phyloP scores from a whole-genome alignment of 1,139 yeast genomes.

The Tardiomyces depauwii region DNA sequence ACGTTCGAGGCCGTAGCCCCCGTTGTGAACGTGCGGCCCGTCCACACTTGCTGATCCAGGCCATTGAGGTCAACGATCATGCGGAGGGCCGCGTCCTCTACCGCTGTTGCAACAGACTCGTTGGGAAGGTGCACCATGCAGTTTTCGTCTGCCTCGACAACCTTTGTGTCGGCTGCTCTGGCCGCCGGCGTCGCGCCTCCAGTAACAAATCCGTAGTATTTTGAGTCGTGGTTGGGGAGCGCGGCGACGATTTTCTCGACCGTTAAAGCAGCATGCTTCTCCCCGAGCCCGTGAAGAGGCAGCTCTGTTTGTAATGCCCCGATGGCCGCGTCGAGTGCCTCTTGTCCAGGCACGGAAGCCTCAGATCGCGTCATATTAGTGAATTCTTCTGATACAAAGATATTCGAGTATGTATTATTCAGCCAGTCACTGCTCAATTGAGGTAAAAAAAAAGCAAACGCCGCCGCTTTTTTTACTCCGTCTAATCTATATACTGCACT shows the following conservation, averaged over 20 bases:
- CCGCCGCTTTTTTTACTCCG: too few species aligned
- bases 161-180: constrained; percentile 16
- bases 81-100: constrained; percentile 14
- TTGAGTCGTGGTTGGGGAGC: constrained; percentile 5
- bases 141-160: constrained; percentile 15
- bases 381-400: too few species aligned
- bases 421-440: too few species aligned
- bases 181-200: constrained; percentile 22
- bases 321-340: neutral
- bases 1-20: constrained; percentile 21
- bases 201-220: constrained; percentile 20
- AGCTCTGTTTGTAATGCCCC: neutral
- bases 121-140: constrained; percentile 12
- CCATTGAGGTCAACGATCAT: constrained; percentile 14
- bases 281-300: neutral
- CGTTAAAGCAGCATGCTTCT: constrained; percentile 2
- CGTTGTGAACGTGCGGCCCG: constrained; percentile 16
- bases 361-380: neutral
- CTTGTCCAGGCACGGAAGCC: neutral
- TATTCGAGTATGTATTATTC: too few species aligned
- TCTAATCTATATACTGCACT: too few species aligned
- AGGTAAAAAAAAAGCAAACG: too few species aligned
- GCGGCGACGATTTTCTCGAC: constrained; percentile 12
- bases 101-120: constrained; percentile 14
- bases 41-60: constrained; percentile 10